Evolutionary conservation across 805 yeast species (phyloP), one percentile per base, ranked within the genome.

Genomic region (Lipomyces starkeyi): DNA sequence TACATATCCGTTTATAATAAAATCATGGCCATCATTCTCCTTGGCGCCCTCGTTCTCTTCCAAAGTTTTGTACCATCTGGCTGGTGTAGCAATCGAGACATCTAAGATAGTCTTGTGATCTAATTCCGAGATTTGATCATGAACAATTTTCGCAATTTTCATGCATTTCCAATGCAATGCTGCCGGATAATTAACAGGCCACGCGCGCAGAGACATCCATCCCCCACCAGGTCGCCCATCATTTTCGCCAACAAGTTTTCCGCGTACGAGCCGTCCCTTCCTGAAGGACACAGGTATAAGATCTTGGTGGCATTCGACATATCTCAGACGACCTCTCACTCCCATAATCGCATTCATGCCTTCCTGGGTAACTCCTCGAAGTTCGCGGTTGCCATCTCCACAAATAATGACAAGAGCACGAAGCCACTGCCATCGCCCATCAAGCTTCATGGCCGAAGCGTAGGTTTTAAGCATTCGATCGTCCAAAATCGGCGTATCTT

Each of bases 121-220:
- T 17, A 43, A 43, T 43, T 43, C 22, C 22, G 49, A 43, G 49
- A n/a, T n/a, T 17, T 43, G 22, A n/a, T 8, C 49, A 17, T 43
- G 22, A 43, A 43, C 49, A 11, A 43, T 43, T 17, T 43, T 43
- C 49, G 20, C 20, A 43, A 43, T 43, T 43, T 43, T 43, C 4
- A n/a, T 13, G 22, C 49, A 43, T 43, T 43, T 43, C 49, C 49
- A 43, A 43, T 43, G 49, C n/a, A 43, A 17, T n/a, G 49, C 49
- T 17, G 49, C 49, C 3, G 49, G 20, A 43, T 1, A 13, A n/a
- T 43, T 43, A n/a, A 43, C 49, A 2, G 49, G 49, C 49, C 49
- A 43, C 20, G 49, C 49, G 49, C 49, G 49, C 13, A 43, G 49
- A n/a, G 49, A 43, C 49, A 43, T 43, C 49, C 49, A 43, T 43